Base-by-base conservation (phyloP, 1,139 yeast species). In the Blastobotrys petasosporus region DNA sequence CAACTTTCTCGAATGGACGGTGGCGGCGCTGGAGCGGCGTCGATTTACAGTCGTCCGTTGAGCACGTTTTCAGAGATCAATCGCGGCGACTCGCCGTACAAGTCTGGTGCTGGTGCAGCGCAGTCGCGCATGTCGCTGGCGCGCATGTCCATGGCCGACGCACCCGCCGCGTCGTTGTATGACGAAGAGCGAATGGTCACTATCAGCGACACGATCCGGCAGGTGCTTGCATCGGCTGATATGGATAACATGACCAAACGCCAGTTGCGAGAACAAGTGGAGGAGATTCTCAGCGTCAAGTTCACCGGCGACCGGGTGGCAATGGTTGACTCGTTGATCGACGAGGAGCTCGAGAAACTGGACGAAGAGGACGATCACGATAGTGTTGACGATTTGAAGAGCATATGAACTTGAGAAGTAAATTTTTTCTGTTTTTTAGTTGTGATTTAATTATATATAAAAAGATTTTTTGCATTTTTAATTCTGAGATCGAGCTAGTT, bases 261-360 rank as follows among this genome's bases (percentile, higher is more conserved):
- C n/a, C 69, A 66, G 49, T 53, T 67, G 17, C 55, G 70, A 2
- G 61, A 59, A 28, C 62, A 62, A 52, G 67, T 67, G 9, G 67
- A 65, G 37, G 70, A 66, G 42, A 49, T 63, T 23, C 55, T 66
- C 47, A 69, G 65, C 16, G 60, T 64, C 13, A 58, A 56, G 45
- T 65, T 66, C 49, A 51, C 55, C 10, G 62, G 65, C 7, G 61
- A 58, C 23, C 54, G 59, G 41, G 55, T 64, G 9, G 54, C 54
- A 7, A 55, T 57, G 7, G 64, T 66, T 12, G 69, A 66, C 42
- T 48, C 49, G 8, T 50, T 66, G 51, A 66, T 66, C 43, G 70
- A 66, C 41, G 66, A 62, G 17, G 70, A 66, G 48, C 54, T 66
- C 37, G 65, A 60, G 51, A 49, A 50, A 32, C 37, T 61, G 49